phyloP scores from a whole-genome alignment of 2,329 filamentous ascomycete genomes.

The Pyricularia sp. region DNA sequence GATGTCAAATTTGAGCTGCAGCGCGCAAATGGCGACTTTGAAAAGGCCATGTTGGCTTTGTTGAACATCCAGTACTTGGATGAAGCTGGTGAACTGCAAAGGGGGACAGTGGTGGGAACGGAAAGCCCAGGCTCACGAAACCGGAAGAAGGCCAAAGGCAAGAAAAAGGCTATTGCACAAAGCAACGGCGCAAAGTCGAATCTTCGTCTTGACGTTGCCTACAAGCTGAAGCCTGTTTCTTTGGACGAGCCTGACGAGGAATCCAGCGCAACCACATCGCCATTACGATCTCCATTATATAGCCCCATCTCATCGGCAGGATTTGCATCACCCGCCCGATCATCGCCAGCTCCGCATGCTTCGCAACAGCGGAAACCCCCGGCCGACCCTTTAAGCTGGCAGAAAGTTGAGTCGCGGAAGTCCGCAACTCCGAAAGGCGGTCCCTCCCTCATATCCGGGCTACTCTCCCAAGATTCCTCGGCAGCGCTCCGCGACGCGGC shows the following conservation, averaged over 20 bases:
- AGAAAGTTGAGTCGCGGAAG: background rate
- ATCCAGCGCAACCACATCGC: background rate
- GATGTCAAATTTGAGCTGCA: conserved; percentile 55
- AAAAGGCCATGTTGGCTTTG: conserved; percentile 63
- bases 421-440: background rate
- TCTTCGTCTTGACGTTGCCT: conserved; percentile 22
- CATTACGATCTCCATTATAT: background rate
- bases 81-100: conserved; percentile 47
- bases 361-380: background rate
- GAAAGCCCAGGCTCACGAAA: conserved; percentile 19
- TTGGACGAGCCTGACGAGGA: conserved; percentile 10
- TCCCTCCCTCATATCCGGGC: conserved; percentile 1
- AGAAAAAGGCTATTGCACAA: conserved; percentile 2
- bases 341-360: background rate
- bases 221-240: conserved; percentile 24
- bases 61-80: conserved; percentile 69
- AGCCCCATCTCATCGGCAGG: background rate
- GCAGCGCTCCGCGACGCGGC: background rate
- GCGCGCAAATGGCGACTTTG: conserved; percentile 54
- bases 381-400: background rate
- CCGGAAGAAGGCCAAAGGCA: conserved; percentile 21
- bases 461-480: conserved; percentile 1
- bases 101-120: conserved; percentile 60
- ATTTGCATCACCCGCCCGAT: background rate
- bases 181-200: conserved; percentile 23